phyloP scores from a whole-genome alignment of 2,329 filamentous ascomycete genomes.

The Pseudonectria foliicola region DNA sequence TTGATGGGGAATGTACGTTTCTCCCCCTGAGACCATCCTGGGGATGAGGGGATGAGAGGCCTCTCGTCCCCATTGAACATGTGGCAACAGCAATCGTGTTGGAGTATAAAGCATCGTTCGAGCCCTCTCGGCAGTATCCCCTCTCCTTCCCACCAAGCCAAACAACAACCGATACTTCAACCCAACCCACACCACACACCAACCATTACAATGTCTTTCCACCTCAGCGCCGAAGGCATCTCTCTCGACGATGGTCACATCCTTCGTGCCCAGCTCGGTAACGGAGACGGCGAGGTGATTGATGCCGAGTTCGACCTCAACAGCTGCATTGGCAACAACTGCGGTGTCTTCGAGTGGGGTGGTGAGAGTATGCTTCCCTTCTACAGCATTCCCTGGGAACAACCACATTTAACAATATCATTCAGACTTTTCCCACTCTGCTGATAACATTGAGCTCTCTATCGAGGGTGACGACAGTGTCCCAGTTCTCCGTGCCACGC shows the following conservation, averaged over 20 bases:
- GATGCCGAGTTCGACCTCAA: conserved; percentile 45
- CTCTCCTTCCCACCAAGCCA: too few relatives aligned
- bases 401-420: neutral
- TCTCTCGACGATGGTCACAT: conserved; percentile 43
- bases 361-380: conserved; percentile 19
- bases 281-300: conserved; percentile 34
- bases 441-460: conserved; percentile 38
- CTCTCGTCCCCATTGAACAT: too few relatives aligned
- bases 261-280: conserved; percentile 35
- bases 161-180: too few relatives aligned
- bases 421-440: conserved; percentile 38
- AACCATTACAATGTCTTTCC: conserved; percentile 33
- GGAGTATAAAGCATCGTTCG: too few relatives aligned
- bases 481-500: conserved; percentile 45
- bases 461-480: conserved; percentile 43
- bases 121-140: too few relatives aligned
- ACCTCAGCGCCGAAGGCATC: conserved; percentile 38
- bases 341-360: conserved; percentile 42
- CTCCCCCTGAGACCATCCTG: too few relatives aligned
- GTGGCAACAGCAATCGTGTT: too few relatives aligned
- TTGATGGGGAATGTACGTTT: too few relatives aligned
- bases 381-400: neutral
- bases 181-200: neutral
- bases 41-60: too few relatives aligned
- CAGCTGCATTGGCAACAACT: conserved; percentile 41